Evolutionary conservation across 352 stramenopile species (phyloP).

Genomic region (Globisporangium spinosum): DNA sequence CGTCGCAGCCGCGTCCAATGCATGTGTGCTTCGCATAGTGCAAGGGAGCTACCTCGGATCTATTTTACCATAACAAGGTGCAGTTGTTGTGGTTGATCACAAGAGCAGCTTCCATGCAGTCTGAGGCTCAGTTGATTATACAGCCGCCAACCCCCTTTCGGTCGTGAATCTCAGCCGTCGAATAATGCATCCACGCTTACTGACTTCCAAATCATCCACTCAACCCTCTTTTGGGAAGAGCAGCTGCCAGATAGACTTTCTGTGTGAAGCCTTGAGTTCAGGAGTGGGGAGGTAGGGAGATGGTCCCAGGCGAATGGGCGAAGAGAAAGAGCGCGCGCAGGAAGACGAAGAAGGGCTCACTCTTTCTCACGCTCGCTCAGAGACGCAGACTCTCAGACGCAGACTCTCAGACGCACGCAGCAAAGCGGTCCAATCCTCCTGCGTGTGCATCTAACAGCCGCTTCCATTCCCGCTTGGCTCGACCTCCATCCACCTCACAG

Average conservation of each 20-base stretch:
- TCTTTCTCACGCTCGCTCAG: not conserved
- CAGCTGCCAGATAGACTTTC: not conserved
- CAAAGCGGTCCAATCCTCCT: not conserved
- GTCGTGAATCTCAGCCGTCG: not conserved
- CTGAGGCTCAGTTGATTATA: not conserved
- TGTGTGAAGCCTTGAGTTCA: not conserved
- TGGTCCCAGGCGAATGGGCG: not conserved
- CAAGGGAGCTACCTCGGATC: not conserved
- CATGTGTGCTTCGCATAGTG: not conserved
- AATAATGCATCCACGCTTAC: not conserved
- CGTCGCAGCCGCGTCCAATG: slow-evolving; percentile 2
- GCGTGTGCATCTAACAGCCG: not conserved
- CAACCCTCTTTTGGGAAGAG: not conserved
- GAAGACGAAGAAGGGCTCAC: not conserved
- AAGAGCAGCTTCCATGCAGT: not conserved
- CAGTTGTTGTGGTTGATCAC: not conserved
- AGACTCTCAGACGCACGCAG: not conserved
- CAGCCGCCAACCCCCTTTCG: not conserved
- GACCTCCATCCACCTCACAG: not conserved
- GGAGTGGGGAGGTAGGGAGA: not conserved
- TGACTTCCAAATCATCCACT: not conserved
- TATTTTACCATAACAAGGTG: slow-evolving; percentile 10
- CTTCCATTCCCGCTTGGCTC: not conserved
- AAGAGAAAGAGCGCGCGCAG: not conserved
- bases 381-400: not conserved